Conservation (phyloP, 2,329 filamentous ascomycete genomes). For the Fusarium sp. region DNA sequence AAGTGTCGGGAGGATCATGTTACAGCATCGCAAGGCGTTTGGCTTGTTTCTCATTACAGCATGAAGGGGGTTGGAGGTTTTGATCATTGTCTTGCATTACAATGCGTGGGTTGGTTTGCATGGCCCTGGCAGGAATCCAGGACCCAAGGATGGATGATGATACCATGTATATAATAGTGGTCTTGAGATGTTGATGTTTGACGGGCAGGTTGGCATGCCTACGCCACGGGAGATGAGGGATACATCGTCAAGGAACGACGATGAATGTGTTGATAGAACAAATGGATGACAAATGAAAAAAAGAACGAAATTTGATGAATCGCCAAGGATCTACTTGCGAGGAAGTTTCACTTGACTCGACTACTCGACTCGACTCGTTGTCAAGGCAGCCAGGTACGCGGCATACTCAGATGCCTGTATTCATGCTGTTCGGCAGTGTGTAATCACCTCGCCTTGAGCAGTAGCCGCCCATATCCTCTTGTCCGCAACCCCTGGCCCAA, state of each 20-base stretch:
- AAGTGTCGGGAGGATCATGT: slow-evolving; percentile 17
- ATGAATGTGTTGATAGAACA: slow-evolving; percentile 16
- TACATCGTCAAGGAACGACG: slow-evolving; percentile 2
- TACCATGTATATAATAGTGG: slow-evolving; percentile 31
- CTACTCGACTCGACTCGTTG: background rate
- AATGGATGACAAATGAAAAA: slow-evolving; percentile 4
- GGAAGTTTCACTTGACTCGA: background rate
- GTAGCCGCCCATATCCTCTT: background rate
- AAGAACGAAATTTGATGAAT: background rate
- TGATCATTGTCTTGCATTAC: slow-evolving; percentile 25
- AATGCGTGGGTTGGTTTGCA: slow-evolving; percentile 25
- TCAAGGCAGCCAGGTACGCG: background rate
- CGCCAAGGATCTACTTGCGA: background rate
- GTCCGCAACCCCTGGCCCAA: background rate
- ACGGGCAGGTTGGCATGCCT: background rate
- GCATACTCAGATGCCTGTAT: background rate
- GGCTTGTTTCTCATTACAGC: background rate
- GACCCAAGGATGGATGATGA: slow-evolving; percentile 27
- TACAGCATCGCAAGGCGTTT: slow-evolving; percentile 40
- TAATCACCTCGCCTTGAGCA: background rate
- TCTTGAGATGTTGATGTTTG: slow-evolving; percentile 13
- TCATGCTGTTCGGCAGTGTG: background rate
- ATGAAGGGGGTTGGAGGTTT: slow-evolving; percentile 8
- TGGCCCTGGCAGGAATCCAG: slow-evolving; percentile 14
- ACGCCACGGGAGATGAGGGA: background rate